Conservation (phyloP, 352 stramenopile genomes). For the Pythium dissotocum region DNA sequence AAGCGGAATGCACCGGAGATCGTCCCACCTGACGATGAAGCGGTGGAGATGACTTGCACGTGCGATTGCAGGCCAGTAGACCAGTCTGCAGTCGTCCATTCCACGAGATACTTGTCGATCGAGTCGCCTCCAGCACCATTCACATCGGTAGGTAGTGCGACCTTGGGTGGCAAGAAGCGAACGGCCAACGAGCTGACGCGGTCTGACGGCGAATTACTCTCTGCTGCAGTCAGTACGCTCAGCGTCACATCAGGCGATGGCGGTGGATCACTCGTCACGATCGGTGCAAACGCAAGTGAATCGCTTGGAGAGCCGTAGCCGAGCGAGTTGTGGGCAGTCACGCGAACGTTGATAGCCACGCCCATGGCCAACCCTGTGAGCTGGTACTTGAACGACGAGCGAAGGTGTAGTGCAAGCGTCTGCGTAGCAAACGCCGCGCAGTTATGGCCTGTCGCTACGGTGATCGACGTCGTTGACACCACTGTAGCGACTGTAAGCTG, state of each 20-base stretch:
- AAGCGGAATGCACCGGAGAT: constrained; percentile 79
- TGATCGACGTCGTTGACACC: constrained; percentile 32
- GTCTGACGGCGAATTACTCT: constrained; percentile 43
- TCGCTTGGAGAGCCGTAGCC: constrained; percentile 84
- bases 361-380: constrained; percentile 89
- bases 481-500: constrained; percentile 45
- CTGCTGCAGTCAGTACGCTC: constrained; percentile 34
- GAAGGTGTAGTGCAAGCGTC: constrained; percentile 49
- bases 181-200: constrained; percentile 87
- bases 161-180: constrained; percentile 69
- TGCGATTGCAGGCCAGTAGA: constrained; percentile 45
- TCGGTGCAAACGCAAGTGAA: constrained; percentile 73
- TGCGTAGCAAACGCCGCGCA: constrained; percentile 49
- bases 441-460: constrained; percentile 39
- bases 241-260: constrained; percentile 68
- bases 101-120: constrained; percentile 91
- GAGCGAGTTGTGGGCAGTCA: constrained; percentile 90
- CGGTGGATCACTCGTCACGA: constrained; percentile 89
- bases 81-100: constrained; percentile 91
- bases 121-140: constrained; percentile 84
- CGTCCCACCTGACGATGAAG: constrained; percentile 32
- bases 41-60: constrained; percentile 67
- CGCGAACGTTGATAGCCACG: constrained; percentile 84
- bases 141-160: constrained; percentile 48
- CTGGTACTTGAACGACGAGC: constrained; percentile 64